Base-by-base conservation (phyloP, 2,329 filamentous ascomycete species). In the Botrytis hyacinthi region DNA sequence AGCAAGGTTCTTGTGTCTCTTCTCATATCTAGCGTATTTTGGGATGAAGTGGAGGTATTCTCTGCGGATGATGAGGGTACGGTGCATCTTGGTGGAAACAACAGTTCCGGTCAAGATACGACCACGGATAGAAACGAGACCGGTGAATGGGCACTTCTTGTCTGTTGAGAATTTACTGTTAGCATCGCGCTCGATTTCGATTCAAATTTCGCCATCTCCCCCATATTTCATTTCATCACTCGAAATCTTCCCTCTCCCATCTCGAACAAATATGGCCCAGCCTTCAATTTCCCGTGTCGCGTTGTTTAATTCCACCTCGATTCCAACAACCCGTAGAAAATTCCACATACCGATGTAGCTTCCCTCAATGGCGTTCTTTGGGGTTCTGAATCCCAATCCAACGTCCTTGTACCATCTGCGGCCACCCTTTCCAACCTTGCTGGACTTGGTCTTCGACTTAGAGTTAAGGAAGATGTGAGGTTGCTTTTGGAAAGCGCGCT, bases 91-190 rank as follows among this genome's bases (percentile, higher is more conserved):
- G 88, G 96, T 99, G 83, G 95, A 98, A 84, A 98, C 93, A 84
- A 99, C 96, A 84, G 94, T 98, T 84, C 96, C 96, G 85, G 95
- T 98, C 81, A 99, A 90, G 91, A 99, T 99, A 95, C 96, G 95
- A 87, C 96, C 96, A 89, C 96, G 96, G 90, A 99, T 99, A 80
- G 96, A 98, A 86, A 99, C 95, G 86, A 95, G 90, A 85, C 97
- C 97, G 82, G 94, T 97, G 92, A 99, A 99, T 81, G 96, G 96
- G 93, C 96, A 99, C 91, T 99, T 99, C 94, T 99, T 99, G 92
- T 99, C 96, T 97, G 84, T 82, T 32, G 68, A 46, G 65, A 42
- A 62, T 40, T 44, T 51, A 72, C 72, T 63, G 72, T 80, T 73
- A 80, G 78, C 74, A 78, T 75, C 37, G 60, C 61, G 37, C 44